Evolutionary conservation across 2,329 filamentous ascomycete species (phyloP).

Genomic region (Arthrocladium fulminans): DNA sequence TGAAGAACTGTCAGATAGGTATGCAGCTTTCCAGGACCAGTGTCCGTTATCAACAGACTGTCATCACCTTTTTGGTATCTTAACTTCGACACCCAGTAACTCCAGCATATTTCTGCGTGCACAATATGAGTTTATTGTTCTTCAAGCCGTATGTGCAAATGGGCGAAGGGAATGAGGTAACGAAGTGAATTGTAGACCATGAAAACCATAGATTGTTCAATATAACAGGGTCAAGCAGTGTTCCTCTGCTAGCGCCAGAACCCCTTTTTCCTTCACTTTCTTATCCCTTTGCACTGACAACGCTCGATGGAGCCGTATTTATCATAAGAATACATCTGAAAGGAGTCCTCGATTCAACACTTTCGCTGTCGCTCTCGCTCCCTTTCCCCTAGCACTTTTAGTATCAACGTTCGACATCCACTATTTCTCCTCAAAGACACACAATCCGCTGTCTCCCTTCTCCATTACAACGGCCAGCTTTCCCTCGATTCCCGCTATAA

Average conservation of each 20-base stretch:
- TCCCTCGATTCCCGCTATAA: not conserved
- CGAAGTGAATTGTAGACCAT: no score
- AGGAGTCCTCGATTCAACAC: not conserved
- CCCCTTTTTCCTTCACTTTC: not conserved
- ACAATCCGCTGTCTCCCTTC: not conserved
- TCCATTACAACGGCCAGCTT: not conserved
- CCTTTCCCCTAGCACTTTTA: not conserved
- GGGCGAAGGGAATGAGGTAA: not conserved
- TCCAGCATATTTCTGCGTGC: no score
- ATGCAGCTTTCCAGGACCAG: no score
- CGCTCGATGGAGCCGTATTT: no score
- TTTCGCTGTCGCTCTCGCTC: not conserved
- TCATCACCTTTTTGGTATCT: no score
- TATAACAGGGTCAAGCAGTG: no score
- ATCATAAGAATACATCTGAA: not conserved
- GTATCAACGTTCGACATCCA: not conserved
- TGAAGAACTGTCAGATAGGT: not conserved
- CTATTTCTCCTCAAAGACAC: not conserved
- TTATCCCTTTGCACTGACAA: not conserved
- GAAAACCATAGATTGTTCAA: not conserved
- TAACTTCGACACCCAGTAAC: no score
- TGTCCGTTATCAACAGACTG: no score
- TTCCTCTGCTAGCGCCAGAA: no score
- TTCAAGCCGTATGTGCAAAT: no score
- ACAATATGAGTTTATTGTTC: no score